Evolutionary conservation across 192 early-diverging fungal species (phyloP).

Genomic region (Backusella sp.): DNA sequence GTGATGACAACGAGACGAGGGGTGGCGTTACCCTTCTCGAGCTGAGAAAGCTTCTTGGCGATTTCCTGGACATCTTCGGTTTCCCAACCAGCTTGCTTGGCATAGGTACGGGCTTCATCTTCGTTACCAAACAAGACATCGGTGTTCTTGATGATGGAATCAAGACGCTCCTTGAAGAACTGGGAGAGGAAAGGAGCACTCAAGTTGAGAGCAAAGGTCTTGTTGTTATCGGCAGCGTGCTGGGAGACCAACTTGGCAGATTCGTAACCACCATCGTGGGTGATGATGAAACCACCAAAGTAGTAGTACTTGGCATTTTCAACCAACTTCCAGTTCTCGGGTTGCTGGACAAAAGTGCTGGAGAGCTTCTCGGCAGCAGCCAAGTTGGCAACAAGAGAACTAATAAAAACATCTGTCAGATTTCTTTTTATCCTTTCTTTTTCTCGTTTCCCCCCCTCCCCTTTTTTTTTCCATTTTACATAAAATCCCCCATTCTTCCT

Average conservation of each 20-base stretch:
- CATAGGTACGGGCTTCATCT: constrained; percentile 87
- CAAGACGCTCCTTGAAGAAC: constrained; percentile 86
- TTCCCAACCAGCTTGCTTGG: constrained; percentile 66
- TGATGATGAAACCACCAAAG: constrained; percentile 93
- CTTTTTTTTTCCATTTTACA: background rate
- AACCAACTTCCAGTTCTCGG: constrained; percentile 85
- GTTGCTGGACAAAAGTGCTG: constrained; percentile 41
- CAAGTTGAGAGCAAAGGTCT: constrained; percentile 91
- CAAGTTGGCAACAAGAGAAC: constrained; percentile 92
- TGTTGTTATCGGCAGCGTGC: constrained; percentile 82
- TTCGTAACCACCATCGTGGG: constrained; percentile 73
- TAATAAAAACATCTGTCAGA: constrained; percentile 5
- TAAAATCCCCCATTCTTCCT: background rate
- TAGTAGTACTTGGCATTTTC: constrained; percentile 90
- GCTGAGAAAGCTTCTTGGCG: constrained; percentile 76
- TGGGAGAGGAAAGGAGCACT: constrained; percentile 94
- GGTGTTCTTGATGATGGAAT: constrained; percentile 79
- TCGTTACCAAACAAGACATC: constrained; percentile 98
- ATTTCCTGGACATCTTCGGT: constrained; percentile 78
- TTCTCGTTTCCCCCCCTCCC: background rate
- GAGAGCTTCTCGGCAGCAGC: constrained; percentile 91
- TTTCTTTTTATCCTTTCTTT: background rate
- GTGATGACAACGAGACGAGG: constrained; percentile 91
- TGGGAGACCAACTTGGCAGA: constrained; percentile 85
- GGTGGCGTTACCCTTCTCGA: constrained; percentile 77